Percentiles rank a stretch among this genome's conserved stretches.
Evolutionary conservation across 2,329 filamentous ascomycete species (phyloP).

Genomic region (Allantophomopsis cytisporea): DNA sequence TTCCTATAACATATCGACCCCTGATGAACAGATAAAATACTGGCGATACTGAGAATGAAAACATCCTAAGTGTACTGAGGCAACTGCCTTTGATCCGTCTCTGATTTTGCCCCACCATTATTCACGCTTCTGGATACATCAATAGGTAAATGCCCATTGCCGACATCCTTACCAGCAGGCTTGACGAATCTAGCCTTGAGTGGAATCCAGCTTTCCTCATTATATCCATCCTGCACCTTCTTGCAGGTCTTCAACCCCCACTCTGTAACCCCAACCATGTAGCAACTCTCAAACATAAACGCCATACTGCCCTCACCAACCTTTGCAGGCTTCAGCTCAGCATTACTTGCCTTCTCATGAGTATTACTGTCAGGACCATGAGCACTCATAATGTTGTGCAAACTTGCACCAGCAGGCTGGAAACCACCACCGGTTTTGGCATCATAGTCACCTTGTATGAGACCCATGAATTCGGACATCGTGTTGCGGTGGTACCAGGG

Average conservation of each 20-base stretch:
- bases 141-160: too few relatives aligned
- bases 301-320: conserved; percentile 46
- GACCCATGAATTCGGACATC: conserved; percentile 53
- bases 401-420: conserved; percentile 42
- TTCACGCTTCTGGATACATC: too few relatives aligned
- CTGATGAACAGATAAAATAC: too few relatives aligned
- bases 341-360: conserved; percentile 38
- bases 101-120: too few relatives aligned
- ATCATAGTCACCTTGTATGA: conserved; percentile 47
- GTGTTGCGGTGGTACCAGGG: conserved; percentile 53
- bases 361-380: conserved; percentile 44
- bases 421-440: conserved; percentile 43
- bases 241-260: conserved; percentile 56
- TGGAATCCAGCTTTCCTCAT: conserved; percentile 52
- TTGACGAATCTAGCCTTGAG: conserved; percentile 33
- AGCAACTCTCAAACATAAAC: conserved; percentile 50
- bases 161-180: not conserved
- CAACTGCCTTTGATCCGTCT: too few relatives aligned
- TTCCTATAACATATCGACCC: too few relatives aligned
- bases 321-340: conserved; percentile 37
- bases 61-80: too few relatives aligned
- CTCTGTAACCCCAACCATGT: conserved; percentile 61
- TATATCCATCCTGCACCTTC: conserved; percentile 57
- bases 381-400: conserved; percentile 50
- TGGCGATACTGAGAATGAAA: too few relatives aligned